Evolutionary conservation across 2,329 filamentous ascomycete genomes (phyloP).

Genomic region (Mycocentrospora acerina): DNA sequence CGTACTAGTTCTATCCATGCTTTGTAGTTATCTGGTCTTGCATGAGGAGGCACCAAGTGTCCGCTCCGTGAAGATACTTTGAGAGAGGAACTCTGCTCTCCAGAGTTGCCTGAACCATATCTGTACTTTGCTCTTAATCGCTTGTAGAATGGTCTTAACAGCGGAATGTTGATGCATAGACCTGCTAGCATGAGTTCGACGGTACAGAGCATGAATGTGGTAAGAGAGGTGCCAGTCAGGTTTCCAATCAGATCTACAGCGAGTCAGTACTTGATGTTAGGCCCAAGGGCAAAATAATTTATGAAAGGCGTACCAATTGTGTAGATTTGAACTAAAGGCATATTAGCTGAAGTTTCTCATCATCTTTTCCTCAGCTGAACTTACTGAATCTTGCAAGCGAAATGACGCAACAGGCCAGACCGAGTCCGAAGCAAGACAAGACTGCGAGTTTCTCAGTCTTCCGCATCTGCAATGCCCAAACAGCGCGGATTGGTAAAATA

Average conservation of each 20-base stretch:
- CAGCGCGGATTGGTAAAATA: conserved; percentile 13
- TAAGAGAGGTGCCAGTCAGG: conserved; percentile 22
- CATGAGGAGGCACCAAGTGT: conserved; percentile 5
- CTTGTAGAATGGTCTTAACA: conserved; percentile 24
- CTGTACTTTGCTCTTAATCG: conserved; percentile 22
- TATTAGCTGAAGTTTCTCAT: background rate
- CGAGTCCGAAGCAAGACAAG: conserved; percentile 21
- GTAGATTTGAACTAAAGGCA: conserved; percentile 12
- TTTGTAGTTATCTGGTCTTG: conserved; percentile 15
- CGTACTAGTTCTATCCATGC: conserved; percentile 26
- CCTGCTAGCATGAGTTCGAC: conserved; percentile 25
- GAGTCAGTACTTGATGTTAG: conserved; percentile 6
- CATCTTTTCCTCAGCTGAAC: background rate
- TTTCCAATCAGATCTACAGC: conserved; percentile 19
- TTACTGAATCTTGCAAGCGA: conserved; percentile 21
- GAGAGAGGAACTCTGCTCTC: conserved; percentile 2
- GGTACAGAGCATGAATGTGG: conserved; percentile 24
- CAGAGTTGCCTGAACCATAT: conserved; percentile 3
- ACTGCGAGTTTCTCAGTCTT: conserved; percentile 26
- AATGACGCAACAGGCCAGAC: conserved; percentile 20
- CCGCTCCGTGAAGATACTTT: conserved; percentile 9
- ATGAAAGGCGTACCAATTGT: conserved; percentile 10
- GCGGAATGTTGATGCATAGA: conserved; percentile 26
- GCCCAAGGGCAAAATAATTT: too few relatives aligned
- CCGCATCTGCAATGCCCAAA: conserved; percentile 24